Evolutionary conservation across 2,329 filamentous ascomycete species (phyloP), one percentile per base, ranked within the genome.

Genomic region (Phaeosphaeriaceae sp.): DNA sequence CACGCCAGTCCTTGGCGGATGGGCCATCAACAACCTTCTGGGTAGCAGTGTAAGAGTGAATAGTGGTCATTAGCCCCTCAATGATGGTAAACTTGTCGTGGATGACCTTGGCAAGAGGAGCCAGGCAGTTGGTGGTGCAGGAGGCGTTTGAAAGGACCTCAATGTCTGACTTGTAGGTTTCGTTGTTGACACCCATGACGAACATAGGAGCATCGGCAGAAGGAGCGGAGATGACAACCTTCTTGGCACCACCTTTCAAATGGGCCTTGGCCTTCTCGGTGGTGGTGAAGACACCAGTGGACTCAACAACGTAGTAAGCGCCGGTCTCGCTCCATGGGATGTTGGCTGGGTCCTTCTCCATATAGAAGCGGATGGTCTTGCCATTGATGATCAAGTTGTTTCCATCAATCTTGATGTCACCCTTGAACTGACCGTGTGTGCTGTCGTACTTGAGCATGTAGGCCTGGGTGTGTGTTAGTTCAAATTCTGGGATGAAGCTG

Each of bases 361-460:
- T 84, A 89, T 93, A 95, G 88, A 97, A 96, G 81, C 87, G 87
- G 83, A 97, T 83, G 73, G 83, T 88, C 87, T 96, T 95, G 87
- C 90, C 92, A 80, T 97, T 93, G 84, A 97, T 87, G 67, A 87
- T 78, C 66, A 99, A 86, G 76, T 83, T 82, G 64, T 88, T 84
- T 70, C 83, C 86, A 55, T 86, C 82, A 75, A 88, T 81, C 78
- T 87, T 79, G 78, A 97, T 86, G 55, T 88, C 87, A 70, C 93
- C 93, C 84, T 97, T 95, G 89, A 97, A 99, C 77, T 85, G 77
- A 70, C 94, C 94, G 86, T 99, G 94, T 78, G 90, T 92, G 71
- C 90, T 92, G 85, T 99, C 94, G 79, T 97, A 97, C 85, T 96
- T 95, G 82, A 99, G 89, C 94, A 97, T 97, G 87, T 97, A 97